phyloP scores from a whole-genome alignment of 1,139 yeast species.

The Hanseniaspora gamundiae region DNA sequence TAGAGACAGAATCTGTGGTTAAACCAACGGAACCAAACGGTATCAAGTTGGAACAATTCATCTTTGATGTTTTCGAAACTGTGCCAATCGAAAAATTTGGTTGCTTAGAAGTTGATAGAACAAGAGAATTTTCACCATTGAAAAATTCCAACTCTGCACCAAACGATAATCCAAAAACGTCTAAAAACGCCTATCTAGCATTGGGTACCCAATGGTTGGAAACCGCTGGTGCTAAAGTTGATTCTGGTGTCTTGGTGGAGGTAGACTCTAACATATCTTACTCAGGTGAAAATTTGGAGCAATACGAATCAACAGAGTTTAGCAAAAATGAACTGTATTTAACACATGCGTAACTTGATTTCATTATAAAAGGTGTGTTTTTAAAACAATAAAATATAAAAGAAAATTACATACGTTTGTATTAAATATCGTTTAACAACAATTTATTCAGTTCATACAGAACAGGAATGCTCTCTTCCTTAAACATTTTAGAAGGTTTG shows the following conservation, averaged over 20 bases:
- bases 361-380: too few relatives aligned
- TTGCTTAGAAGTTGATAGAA: conserved; percentile 80
- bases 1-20: conserved; percentile 33
- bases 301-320: conserved; percentile 7
- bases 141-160: conserved; percentile 79
- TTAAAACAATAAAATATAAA: too few relatives aligned
- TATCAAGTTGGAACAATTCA: conserved; percentile 89
- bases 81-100: conserved; percentile 70
- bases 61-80: conserved; percentile 88
- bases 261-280: conserved; percentile 67
- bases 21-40: conserved; percentile 77
- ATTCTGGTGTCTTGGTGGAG: conserved; percentile 50
- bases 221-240: conserved; percentile 48
- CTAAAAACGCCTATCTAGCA: conserved; percentile 50
- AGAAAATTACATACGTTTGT: too few relatives aligned
- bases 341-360: not conserved
- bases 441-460: conserved; percentile 17
- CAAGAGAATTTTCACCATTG: conserved; percentile 82
- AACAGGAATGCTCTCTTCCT: conserved; percentile 19
- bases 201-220: conserved; percentile 71
- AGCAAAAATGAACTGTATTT: not conserved
- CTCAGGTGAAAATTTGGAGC: conserved; percentile 58
- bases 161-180: conserved; percentile 78
- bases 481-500: not conserved
- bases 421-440: not conserved